Base-by-base conservation (phyloP, 2,329 filamentous ascomycete genomes). In the Chaetomiaceae sp. region DNA sequence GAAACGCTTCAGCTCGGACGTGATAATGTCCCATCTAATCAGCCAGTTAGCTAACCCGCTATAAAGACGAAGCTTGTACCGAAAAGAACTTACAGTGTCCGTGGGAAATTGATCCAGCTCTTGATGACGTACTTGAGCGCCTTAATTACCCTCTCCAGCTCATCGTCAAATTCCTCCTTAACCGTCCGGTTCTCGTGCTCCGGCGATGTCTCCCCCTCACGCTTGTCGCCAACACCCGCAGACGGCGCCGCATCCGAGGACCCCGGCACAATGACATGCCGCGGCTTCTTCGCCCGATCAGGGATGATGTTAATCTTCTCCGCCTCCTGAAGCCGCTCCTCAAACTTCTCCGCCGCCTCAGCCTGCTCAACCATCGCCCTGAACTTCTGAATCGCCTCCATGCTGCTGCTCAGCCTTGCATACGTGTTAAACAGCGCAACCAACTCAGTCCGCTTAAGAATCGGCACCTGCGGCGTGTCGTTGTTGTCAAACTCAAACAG, bases 361-460 rank as follows among this genome's bases (percentile, higher is more conserved):
- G 62, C 65, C 49, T 69, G 68, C 55, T 74, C 72, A 11, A 80
- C 72, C 75, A 84, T 80, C 25, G 62, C 63, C 47, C 78, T 73
- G 74, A 99, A 97, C 51, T 84, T 77, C 52, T 83, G 81, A 39
- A 96, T 79, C 0, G 89, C 86, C 31, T 80, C 76, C 57, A 99
- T 72, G 48, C 89, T 94, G 68, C 88, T 85, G 59, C 88, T 90
- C 58, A 97, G 84, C 33, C 92, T 83, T 27, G 89, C 89, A 55
- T 96, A 86, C 0, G 94, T 97, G 71, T 99, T 99, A 73, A 97
- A 87, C 19, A 99, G 78, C 2, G 94, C 89, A 19, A 99, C 94
- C 11, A 99, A 78, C 72, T 99, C 94, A 0, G 92, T 97, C 59
- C 94, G 81, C 67, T 91, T 84, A 19, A 97, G 80, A 14, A 81